Evolutionary conservation across 176 grass and related monocot species (phyloP).

Genomic region (Musa troglodytarum): DNA sequence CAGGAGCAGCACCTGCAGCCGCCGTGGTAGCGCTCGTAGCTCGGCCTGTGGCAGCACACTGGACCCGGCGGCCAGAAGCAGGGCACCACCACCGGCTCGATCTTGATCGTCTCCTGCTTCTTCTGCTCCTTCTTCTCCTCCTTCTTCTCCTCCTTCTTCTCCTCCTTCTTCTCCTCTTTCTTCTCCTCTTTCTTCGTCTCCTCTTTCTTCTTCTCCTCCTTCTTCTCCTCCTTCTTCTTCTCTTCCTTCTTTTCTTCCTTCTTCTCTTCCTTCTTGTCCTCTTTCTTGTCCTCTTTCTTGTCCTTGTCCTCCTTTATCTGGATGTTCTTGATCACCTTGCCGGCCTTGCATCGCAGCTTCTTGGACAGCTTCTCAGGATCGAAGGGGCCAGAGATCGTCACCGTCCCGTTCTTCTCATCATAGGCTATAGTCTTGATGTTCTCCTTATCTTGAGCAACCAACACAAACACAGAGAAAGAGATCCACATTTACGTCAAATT

Average conservation of each 20-base stretch:
- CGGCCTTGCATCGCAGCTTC: slow-evolving; percentile 38
- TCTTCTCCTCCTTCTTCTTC: slow-evolving; percentile 31
- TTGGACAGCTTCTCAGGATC: slow-evolving; percentile 45
- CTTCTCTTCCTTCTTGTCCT: not conserved
- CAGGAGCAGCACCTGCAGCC: slow-evolving; percentile 31
- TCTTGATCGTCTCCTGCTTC: slow-evolving; percentile 15
- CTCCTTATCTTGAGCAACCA: slow-evolving; percentile 31
- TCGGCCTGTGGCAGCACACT: slow-evolving; percentile 30
- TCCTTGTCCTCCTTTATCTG: slow-evolving; percentile 29
- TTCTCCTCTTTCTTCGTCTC: slow-evolving; percentile 27
- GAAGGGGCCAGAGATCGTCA: slow-evolving; percentile 60
- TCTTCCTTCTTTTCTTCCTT: slow-evolving; percentile 7
- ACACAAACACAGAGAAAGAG: not conserved
- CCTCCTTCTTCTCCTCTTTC: slow-evolving; percentile 9
- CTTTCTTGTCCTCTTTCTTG: slow-evolving; percentile 20
- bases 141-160: slow-evolving; percentile 20
- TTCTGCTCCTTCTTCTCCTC: slow-evolving; percentile 20
- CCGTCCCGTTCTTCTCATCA: slow-evolving; percentile 57
- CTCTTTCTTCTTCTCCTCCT: slow-evolving; percentile 14
- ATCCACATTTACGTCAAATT: not conserved
- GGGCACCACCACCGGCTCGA: slow-evolving; percentile 21
- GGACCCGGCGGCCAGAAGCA: slow-evolving; percentile 39
- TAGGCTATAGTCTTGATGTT: slow-evolving; percentile 47
- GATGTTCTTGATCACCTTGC: slow-evolving; percentile 72
- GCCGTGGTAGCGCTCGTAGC: slow-evolving; percentile 7